Evolutionary conservation across 2,329 filamentous ascomycete species (phyloP).

Genomic region (Colletotrichum gloeosporioides): DNA sequence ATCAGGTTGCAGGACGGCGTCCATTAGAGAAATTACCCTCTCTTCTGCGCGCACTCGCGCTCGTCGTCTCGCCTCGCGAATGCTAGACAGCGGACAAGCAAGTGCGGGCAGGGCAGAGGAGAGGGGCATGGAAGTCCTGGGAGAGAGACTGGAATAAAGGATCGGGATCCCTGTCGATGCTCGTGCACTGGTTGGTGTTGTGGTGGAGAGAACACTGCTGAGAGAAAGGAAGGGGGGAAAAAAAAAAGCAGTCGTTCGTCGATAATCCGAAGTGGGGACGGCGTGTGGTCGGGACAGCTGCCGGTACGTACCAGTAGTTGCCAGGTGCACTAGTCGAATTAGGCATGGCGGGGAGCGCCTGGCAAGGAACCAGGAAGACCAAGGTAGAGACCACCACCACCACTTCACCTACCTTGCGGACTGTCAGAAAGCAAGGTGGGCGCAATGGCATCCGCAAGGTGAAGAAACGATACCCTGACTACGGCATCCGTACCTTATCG

Average conservation of each 20-base stretch:
- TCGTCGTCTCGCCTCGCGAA: neutral
- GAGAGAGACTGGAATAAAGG: conserved; percentile 12
- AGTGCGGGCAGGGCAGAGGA: neutral
- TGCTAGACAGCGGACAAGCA: neutral
- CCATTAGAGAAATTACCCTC: conserved; percentile 6
- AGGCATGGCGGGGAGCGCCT: neutral
- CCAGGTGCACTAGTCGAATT: neutral
- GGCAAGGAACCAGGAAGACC: neutral
- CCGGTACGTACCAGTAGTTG: neutral
- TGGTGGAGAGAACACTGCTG: conserved; percentile 19
- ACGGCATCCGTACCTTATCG: neutral
- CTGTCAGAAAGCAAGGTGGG: neutral
- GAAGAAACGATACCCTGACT: neutral
- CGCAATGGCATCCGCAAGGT: neutral
- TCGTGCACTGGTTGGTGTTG: conserved; percentile 24
- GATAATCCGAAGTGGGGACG: neutral
- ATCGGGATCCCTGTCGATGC: conserved; percentile 19
- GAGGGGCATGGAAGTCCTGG: neutral
- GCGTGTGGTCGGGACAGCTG: neutral
- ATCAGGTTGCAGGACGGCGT: neutral
- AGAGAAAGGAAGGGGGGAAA: neutral
- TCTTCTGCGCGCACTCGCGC: neutral
- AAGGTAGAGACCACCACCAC: neutral
- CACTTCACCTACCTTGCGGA: neutral
- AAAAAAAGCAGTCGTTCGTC: conserved; percentile 2